Conservation (phyloP, 148 eudicot species). For the Rhododendron williamsianum region DNA sequence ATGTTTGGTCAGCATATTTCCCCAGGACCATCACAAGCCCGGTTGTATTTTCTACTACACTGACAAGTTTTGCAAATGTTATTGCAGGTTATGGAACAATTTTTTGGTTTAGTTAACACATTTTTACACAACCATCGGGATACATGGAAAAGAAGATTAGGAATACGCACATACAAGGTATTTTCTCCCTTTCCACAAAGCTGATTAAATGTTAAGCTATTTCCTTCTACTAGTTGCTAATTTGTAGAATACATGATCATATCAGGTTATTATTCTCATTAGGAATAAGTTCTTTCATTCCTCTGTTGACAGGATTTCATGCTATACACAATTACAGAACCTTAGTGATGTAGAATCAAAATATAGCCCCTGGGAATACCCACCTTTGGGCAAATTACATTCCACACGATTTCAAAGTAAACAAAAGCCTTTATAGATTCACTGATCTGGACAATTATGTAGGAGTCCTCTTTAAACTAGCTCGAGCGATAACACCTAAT, state of each 20-base stretch:
- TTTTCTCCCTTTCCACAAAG: constrained; percentile 5
- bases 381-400: not conserved
- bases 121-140: constrained; percentile 85
- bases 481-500: not conserved
- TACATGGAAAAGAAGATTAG: constrained; percentile 85
- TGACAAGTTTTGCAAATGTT: not conserved
- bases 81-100: constrained; percentile 96
- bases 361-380: not conserved
- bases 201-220: not conserved
- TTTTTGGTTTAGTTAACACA: constrained; percentile 92
- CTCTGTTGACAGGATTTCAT: not conserved
- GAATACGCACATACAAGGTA: constrained; percentile 97
- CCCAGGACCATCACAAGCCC: not conserved
- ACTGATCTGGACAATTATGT: constrained; percentile 1
- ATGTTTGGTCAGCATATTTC: constrained; percentile 3
- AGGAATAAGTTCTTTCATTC: not conserved
- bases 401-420: not conserved
- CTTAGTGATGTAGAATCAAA: not conserved
- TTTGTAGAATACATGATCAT: not conserved
- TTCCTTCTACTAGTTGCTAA: not conserved
- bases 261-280: not conserved
- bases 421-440: not conserved
- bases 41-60: not conserved
- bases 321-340: not conserved
- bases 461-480: not conserved